Percentiles rank a stretch among this genome's conserved stretches.
These are phyloP conservation scores for Puccinia novopanici DNA, from an alignment of 1,284 basidiomycete genomes.

Conservation along the genomic window DNA sequence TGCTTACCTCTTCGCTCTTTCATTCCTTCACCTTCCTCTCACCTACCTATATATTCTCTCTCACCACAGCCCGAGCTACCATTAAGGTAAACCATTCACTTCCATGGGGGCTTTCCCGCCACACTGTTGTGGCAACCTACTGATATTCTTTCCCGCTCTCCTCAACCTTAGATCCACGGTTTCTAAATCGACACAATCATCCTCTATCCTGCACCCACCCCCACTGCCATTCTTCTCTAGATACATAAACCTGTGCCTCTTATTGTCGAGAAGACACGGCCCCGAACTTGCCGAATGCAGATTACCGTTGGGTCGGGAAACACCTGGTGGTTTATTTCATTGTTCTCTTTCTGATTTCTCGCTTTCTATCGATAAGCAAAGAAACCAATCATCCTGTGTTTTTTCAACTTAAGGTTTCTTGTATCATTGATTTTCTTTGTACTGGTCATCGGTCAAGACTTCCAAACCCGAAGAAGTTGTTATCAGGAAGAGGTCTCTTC, in stretches of 20 bases:
- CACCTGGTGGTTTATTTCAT: not conserved
- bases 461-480: not conserved
- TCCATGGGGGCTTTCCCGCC: no score
- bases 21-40: not conserved
- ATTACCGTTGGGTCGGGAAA: constrained; percentile 40
- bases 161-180: constrained; percentile 40
- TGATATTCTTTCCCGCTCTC: not conserved
- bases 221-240: constrained; percentile 40
- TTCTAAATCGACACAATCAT: constrained; percentile 39
- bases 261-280: constrained; percentile 31
- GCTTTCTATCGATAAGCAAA: not conserved
- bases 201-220: constrained; percentile 29
- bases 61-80: constrained; percentile 21
- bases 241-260: constrained; percentile 31
- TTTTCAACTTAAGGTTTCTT: constrained; percentile 16
- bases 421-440: constrained; percentile 21
- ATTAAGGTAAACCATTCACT: constrained; percentile 40
- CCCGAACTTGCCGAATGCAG: constrained; percentile 48
- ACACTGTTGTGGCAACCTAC: no score
- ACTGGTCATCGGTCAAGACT: not conserved
- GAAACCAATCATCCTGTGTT: not conserved
- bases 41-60: not conserved
- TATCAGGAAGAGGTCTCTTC: not conserved
- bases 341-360: not conserved
- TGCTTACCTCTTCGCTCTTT: not conserved